Evolutionary conservation across 2,329 filamentous ascomycete species (phyloP), one percentile per base, ranked within the genome.

Genomic region (Raffaelea ambrosiae): DNA sequence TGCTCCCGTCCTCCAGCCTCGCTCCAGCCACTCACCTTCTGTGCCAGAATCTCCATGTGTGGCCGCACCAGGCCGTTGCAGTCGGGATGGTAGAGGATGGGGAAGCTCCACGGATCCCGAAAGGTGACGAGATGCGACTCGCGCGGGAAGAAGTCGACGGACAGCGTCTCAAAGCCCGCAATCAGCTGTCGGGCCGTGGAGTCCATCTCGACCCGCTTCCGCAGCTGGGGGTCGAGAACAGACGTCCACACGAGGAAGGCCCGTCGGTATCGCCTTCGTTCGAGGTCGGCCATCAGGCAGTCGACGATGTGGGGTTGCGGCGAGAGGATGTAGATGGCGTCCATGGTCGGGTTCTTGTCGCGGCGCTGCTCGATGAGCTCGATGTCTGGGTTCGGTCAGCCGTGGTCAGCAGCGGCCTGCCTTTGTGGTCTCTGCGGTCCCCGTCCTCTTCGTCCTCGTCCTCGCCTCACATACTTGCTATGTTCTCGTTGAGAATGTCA

Each of bases 401-500:
- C 7, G 7, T 29, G 26, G 7, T n/a, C n/a, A n/a, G n/a, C n/a
- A n/a, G n/a, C n/a, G n/a, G n/a, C n/a, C n/a, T n/a, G n/a, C n/a
- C n/a, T n/a, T n/a, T n/a, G n/a, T n/a, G n/a, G n/a, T n/a, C n/a
- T n/a, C n/a, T n/a, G n/a, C n/a, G n/a, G n/a, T n/a, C n/a, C n/a
- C n/a, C n/a, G n/a, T n/a, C n/a, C n/a, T n/a, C n/a, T 13, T 13
- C 13, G 26, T 29, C 26, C 26, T 13, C 7, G 7, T 29, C 7
- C 26, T 29, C 7, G 7, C 26, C 26, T 29, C 26, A 29, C 83
- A 63, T 76, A 95, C 90, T 95, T 57, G 90, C 91, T 66, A 98
- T 87, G 64, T 95, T 95, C 68, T 89, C 82, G 64, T 95, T 94
- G 68, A 98, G 84, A 56, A 98, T 94, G 61, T 96, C 88, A 79